Base-by-base conservation (phyloP, 2,329 filamentous ascomycete genomes). In the Apiospora marii region DNA sequence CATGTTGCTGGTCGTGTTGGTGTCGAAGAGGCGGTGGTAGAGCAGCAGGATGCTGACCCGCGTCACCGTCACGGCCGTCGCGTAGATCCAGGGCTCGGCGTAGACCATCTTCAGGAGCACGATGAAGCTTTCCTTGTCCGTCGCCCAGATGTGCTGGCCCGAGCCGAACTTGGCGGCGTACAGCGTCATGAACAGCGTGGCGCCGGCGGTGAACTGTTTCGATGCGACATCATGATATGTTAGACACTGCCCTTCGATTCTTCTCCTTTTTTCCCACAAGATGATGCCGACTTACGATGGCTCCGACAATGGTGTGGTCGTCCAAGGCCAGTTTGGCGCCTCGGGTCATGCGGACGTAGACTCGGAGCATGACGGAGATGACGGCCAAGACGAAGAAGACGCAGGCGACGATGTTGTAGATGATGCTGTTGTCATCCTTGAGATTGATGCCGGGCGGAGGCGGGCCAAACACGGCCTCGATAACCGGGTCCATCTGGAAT, bases 11-110 rank as follows among this genome's bases (percentile, higher is more conserved):
- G 67, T 46, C n/a, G 74, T 75, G 5, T 75, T 77, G n/a, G 79
- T 74, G 37, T 80, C 75, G 70, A 82, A 81, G 12, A 82, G 72
- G 13, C 79, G 78, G 30, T 77, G 77, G 64, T 82, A 82, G 72
- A 81, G 79, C 27, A 81, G 69, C 8, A 81, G 64, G 24, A 82
- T 80, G 37, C 79, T 80, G 48, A 78, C 70, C 70, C 80, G 80
- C 8, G 79, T 81, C 27, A 79, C 78, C 13, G 78, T 77, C 24
- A 81, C 78, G 5, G 76, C 76, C 7, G 75, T 76, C 1, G 77
- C 78, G 67, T 81, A 81, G n/a, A 81, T 74, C 24, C 73, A 78
- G 4, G 79, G 77, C 64, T 81, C 80, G 16, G 78, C 73, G 64
- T 78, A 81, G 41, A 81, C 75, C 51, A 81, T 68, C 78, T 72